Conservation (phyloP, 2,329 filamentous ascomycete species). For the Capronia epimyces region DNA sequence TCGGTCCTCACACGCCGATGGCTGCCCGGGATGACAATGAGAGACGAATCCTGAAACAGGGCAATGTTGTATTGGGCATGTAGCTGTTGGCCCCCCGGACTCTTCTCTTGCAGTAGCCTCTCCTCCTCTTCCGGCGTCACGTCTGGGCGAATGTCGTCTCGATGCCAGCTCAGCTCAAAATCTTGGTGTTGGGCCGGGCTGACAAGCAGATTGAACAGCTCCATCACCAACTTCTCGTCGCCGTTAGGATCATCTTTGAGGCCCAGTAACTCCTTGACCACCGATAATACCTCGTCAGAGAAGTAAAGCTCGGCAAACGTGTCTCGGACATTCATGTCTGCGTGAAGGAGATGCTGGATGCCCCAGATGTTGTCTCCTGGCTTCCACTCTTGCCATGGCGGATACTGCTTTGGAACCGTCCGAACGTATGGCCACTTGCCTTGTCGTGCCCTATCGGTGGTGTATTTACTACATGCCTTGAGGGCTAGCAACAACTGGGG, state of each 20-base stretch:
- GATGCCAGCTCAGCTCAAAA: constrained; percentile 77
- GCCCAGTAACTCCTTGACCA: constrained; percentile 61
- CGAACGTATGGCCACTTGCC: constrained; percentile 77
- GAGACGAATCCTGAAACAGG: constrained; percentile 65
- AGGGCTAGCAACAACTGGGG: constrained; percentile 53
- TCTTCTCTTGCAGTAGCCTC: constrained; percentile 50
- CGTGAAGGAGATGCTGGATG: constrained; percentile 78
- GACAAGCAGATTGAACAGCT: constrained; percentile 81
- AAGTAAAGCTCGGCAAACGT: constrained; percentile 69
- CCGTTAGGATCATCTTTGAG: constrained; percentile 30
- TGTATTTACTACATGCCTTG: constrained; percentile 53
- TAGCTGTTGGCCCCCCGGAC: constrained; percentile 49
- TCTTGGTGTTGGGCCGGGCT: constrained; percentile 56
- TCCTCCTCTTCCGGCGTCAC: constrained; percentile 64
- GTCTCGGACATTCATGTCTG: constrained; percentile 53
- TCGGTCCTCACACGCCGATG: constrained; percentile 67
- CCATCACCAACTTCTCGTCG: constrained; percentile 69
- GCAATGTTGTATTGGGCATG: constrained; percentile 88
- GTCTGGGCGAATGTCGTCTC: constrained; percentile 70
- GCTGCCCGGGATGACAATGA: constrained; percentile 72
- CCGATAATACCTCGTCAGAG: constrained; percentile 55
- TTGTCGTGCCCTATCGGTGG: constrained; percentile 58
- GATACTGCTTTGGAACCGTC: constrained; percentile 84
- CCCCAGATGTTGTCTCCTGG: constrained; percentile 72
- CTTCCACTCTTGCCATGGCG: constrained; percentile 65